Evolutionary conservation across 1,139 yeast genomes (phyloP), one percentile per base, ranked within the genome.

Genomic region (Saccharomyces hybrid): DNA sequence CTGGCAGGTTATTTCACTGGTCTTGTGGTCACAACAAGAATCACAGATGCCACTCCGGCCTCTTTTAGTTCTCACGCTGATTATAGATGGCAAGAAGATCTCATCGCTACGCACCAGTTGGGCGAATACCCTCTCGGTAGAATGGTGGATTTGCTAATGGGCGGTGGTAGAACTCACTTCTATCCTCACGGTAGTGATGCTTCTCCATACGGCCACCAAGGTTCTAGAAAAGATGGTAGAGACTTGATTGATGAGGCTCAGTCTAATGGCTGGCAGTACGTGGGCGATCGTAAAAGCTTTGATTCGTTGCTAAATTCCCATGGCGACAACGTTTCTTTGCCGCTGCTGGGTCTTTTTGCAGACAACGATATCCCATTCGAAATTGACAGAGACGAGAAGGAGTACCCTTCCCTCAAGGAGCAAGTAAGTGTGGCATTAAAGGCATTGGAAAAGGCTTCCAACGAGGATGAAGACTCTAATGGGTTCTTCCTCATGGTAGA

Each of bases 11-110:
- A 83, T 67, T 70, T 75, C 61, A 89, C 96, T 1, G 97, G 97
- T 1, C 71, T 89, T 52, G 96, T 89, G 25, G 96, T 88, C 20
- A 89, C 96, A 16, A 88, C 96, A 0, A 78, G 90, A 56, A 79
- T 89, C 60, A 83, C 88, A 1, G 91, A 84, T 68, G 96, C 96
- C 8, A 90, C 97, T 0, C 97, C 97, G 0, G 97, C 96, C 3
- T 83, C 91, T 0, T 90, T 88, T 66, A 80, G 88, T 28, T 68
- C 95, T 2, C 97, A 90, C 67, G 93, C 77, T 20, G 20, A 20
- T 20, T 20, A 20, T 20, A 77, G 97, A 64, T 77, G 74, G 61
- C 88, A 86, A 70, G 95, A 88, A 69, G 93, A 87, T 65, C 74
- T 82, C 70, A 88, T 90, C 67, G 97, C 97, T 2, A 80, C 82